Evolutionary conservation across 1,284 basidiomycete species (phyloP).

Genomic region (Microbotryum intermedium): DNA sequence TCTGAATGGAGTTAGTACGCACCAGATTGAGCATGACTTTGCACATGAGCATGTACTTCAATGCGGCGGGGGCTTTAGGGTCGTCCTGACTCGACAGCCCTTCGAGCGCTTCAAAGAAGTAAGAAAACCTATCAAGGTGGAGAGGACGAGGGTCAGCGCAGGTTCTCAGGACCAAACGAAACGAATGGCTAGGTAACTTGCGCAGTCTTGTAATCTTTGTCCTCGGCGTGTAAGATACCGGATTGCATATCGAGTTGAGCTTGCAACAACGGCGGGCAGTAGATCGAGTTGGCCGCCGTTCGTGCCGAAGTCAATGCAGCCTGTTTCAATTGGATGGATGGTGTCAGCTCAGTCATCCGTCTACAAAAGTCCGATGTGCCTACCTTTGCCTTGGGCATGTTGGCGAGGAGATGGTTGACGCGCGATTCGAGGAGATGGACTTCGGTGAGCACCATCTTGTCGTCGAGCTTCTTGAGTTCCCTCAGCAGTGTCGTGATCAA

Average conservation of each 20-base stretch:
- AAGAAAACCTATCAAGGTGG: constrained; percentile 58
- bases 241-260: constrained; percentile 86
- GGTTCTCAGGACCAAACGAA: neutral
- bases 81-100: constrained; percentile 59
- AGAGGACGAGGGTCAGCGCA: neutral
- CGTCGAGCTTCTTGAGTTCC: constrained; percentile 86
- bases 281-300: constrained; percentile 93
- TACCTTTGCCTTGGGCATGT: constrained; percentile 87
- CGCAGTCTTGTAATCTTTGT: constrained; percentile 94
- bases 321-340: constrained; percentile 40
- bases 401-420: constrained; percentile 84
- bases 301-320: constrained; percentile 84
- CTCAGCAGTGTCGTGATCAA: constrained; percentile 78
- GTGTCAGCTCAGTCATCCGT: neutral
- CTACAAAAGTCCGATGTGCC: constrained; percentile 8
- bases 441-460: constrained; percentile 96
- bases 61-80: constrained; percentile 59
- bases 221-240: constrained; percentile 87
- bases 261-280: constrained; percentile 90
- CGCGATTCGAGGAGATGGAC: constrained; percentile 88
- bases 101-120: constrained; percentile 96
- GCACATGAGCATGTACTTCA: constrained; percentile 97
- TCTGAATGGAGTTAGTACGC: constrained; percentile 35
- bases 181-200: constrained; percentile 17
- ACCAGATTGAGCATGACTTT: constrained; percentile 96